A percentile compares a stretch with the other conserved stretches of the same genome.
Evolutionary conservation across 306 rosid genomes (phyloP).

Genomic region (Dalbergia cochinchinensis): DNA sequence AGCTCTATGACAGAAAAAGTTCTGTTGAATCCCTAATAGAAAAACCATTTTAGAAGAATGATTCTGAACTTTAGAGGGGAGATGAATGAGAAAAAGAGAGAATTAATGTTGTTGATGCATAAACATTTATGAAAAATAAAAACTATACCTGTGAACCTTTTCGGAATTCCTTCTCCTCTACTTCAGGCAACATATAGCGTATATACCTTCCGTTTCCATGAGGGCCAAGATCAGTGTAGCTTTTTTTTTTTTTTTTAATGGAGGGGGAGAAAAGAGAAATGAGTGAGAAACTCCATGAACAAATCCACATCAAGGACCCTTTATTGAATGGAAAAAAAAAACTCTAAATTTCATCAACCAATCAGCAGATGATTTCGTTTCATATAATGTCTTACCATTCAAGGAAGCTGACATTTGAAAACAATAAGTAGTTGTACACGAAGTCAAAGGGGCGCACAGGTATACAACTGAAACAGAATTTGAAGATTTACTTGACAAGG

Average conservation of each 20-base stretch:
- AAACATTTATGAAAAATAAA: conserved; percentile 8
- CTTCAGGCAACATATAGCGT: conserved; percentile 88
- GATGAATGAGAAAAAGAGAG: conserved; percentile 13
- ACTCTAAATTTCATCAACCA: conserved; percentile 31
- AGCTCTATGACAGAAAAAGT: conserved; percentile 34
- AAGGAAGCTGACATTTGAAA: conserved; percentile 85
- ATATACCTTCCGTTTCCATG: conserved; percentile 93
- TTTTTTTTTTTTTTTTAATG: conserved; percentile 15
- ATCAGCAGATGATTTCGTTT: conserved; percentile 17
- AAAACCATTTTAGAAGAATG: conserved; percentile 19
- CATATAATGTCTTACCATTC: conserved; percentile 68
- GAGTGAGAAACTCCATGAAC: conserved; percentile 12
- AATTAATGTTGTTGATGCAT: conserved; percentile 2
- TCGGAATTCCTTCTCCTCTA: conserved; percentile 70
- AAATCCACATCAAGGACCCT: conserved; percentile 38
- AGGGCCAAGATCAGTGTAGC: conserved; percentile 84
- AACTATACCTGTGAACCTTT: conserved; percentile 90
- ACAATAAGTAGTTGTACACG: conserved; percentile 83
- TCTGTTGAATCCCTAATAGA: neutral
- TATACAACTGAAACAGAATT: conserved; percentile 72
- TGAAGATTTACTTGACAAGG: conserved; percentile 29
- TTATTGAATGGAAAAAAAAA: conserved; percentile 17
- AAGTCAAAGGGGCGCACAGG: conserved; percentile 85
- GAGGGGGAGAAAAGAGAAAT: conserved; percentile 16
- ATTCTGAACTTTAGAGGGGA: conserved; percentile 19